Percentiles rank a stretch among this genome's conserved stretches.
Conservation (phyloP, 2,329 filamentous ascomycete species). For the Fusarium miscanthi region DNA sequence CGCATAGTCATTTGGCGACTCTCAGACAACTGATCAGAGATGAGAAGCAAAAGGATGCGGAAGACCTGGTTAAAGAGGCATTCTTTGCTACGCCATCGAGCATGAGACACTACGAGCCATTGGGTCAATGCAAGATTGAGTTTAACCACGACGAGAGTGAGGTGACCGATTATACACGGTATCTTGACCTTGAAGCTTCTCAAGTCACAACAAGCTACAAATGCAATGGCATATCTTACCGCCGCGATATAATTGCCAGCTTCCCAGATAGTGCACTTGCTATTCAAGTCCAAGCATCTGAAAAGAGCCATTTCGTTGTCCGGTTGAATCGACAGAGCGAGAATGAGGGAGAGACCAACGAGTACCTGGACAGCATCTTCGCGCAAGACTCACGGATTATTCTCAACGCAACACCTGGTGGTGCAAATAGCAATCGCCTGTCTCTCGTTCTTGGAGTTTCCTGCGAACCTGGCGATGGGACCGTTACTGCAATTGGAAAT, state of each 20-base stretch:
- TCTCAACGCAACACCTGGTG: conserved; percentile 38
- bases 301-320: conserved; percentile 38
- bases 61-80: conserved; percentile 35
- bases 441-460: conserved; percentile 28
- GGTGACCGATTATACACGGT: conserved; percentile 50
- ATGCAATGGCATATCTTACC: conserved; percentile 45
- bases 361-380: conserved; percentile 40
- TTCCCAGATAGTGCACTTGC: conserved; percentile 54
- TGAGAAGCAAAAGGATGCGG: conserved; percentile 39
- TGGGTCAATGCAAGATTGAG: conserved; percentile 51
- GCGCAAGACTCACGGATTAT: conserved; percentile 26
- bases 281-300: conserved; percentile 32
- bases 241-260: conserved; percentile 56
- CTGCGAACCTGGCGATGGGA: background rate
- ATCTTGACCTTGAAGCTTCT: conserved; percentile 53
- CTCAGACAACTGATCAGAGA: conserved; percentile 41
- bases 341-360: conserved; percentile 43
- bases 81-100: conserved; percentile 43
- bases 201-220: conserved; percentile 53
- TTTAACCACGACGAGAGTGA: conserved; percentile 50
- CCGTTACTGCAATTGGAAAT: conserved; percentile 31
- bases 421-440: conserved; percentile 34
- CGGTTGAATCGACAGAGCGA: conserved; percentile 41
- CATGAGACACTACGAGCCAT: conserved; percentile 48
- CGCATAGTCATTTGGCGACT: conserved; percentile 23